A percentile compares a stretch with the other conserved stretches of the same genome.
Conservation (phyloP, 306 rosid species). For the Erythrophleum fordii region DNA sequence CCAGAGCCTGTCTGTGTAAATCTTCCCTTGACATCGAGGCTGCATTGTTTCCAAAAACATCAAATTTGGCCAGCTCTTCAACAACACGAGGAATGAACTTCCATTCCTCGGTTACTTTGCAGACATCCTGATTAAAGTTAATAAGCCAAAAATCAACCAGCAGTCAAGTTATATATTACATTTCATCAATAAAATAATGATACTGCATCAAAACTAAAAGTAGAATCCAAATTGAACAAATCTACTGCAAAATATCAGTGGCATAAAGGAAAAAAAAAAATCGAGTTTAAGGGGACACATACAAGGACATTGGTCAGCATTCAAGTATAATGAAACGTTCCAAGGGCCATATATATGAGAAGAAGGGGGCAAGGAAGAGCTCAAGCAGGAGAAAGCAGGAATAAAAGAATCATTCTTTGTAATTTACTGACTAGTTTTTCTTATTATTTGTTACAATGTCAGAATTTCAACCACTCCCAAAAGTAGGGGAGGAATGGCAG, state of each 20-base stretch:
- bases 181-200: conserved; percentile 19
- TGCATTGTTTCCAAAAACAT: conserved; percentile 36
- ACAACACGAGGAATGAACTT: conserved; percentile 78
- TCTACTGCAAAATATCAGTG: conserved; percentile 8
- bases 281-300: background rate
- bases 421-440: background rate
- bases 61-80: conserved; percentile 72
- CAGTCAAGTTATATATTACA: background rate
- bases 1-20: conserved; percentile 60
- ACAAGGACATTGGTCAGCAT: background rate
- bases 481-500: background rate
- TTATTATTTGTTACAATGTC: background rate
- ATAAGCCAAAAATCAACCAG: conserved; percentile 25
- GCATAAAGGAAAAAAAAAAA: background rate
- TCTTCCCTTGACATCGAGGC: conserved; percentile 64
- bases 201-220: conserved; percentile 27
- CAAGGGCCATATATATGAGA: background rate
- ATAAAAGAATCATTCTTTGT: background rate
- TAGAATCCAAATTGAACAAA: conserved; percentile 4
- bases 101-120: conserved; percentile 72
- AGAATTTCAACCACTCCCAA: background rate
- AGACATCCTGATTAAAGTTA: conserved; percentile 59
- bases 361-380: background rate
- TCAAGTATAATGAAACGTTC: background rate
- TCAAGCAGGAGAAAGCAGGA: background rate